Base-by-base conservation (phyloP, 1,284 basidiomycete genomes). In the Leccinum griseonigrum region DNA sequence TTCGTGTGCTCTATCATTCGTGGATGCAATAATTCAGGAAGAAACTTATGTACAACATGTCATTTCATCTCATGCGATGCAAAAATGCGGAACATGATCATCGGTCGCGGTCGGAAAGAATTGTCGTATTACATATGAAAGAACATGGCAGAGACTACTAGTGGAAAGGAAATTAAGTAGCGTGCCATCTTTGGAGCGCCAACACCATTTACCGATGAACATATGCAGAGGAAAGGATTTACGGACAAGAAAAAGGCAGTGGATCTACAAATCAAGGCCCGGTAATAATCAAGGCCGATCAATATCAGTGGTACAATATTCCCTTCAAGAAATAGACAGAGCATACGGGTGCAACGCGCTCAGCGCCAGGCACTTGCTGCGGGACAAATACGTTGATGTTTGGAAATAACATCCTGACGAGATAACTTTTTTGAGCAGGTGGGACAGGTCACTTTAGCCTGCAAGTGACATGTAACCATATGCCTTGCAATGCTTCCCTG, bases 401-500 rank as follows among this genome's bases (percentile, higher is more conserved):
- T 74, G 58, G 68, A 64, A 57, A 71, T 67, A 14, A 71, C 69
- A 36, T 71, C 72, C 32, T 64, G 68, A 31, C 69, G 69, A 31
- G 72, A 71, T 43, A 71, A 31, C 51, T 73, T 71, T 55, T 71
- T 74, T 56, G 40, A 71, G 61, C 72, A 71, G 66, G 66, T 64
- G 2, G 69, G 69, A 46, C 69, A 71, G 3, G 69, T 70, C 46
- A 74, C 69, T 51, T 74, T 71, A 1, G 69, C 68, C 55, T 70
- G 69, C 3, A 71, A 58, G 54, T 71, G 72, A 57, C 72, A 70
- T 8, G 70, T 67, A 28, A 71, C 72, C 66, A 70, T 58, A 36
- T 71, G 72, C 32, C 72, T 70, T n/a, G 71, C 72, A 22, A 71
- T 68, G 57, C 71, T 71, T 28, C 72, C 72, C 54, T 71, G 71